These are phyloP conservation scores for Solanum gandarillasii DNA, from an alignment of 257 asterid genomes.

Conservation along the genomic window DNA sequence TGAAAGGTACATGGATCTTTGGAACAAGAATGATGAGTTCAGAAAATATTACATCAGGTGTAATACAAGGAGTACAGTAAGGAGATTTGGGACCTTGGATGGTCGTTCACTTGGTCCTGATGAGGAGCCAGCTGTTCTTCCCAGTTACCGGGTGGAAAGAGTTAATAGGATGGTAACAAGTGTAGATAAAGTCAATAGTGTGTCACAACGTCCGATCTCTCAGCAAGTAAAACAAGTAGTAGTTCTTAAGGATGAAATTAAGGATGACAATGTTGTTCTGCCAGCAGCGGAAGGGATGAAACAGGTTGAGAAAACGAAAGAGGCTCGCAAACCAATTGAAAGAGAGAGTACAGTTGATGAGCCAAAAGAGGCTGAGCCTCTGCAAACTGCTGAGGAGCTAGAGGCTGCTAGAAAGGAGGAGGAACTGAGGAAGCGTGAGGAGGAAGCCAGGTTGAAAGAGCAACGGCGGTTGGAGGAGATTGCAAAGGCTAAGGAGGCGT, in stretches of 20 bases:
- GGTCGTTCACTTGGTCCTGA: constrained; percentile 84
- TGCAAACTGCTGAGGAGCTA: constrained; percentile 42
- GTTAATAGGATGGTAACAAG: constrained; percentile 15
- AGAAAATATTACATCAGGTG: constrained; percentile 51
- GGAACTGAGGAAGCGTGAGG: constrained; percentile 36
- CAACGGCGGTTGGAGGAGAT: constrained; percentile 64
- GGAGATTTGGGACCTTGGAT: constrained; percentile 85
- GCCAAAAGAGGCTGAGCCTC: constrained; percentile 22
- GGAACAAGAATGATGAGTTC: constrained; percentile 62
- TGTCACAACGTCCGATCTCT: constrained; percentile 15
- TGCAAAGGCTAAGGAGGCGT: constrained; percentile 76
- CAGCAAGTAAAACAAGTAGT: constrained; percentile 25
- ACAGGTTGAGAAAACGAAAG: constrained; percentile 8
- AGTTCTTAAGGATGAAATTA: constrained; percentile 7
- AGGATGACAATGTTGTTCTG: constrained; percentile 1
- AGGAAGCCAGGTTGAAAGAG: constrained; percentile 61
- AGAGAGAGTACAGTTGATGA: constrained; percentile 16
- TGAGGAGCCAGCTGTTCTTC: constrained; percentile 53
- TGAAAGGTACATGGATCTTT: constrained; percentile 54
- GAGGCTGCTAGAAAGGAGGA: constrained; percentile 54
- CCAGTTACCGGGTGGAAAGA: constrained; percentile 39
- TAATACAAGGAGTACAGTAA: constrained; percentile 54
- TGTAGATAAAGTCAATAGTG: constrained; percentile 14
- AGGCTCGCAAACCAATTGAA: constrained; percentile 10
- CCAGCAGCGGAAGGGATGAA: constrained; percentile 23